These are phyloP conservation scores for Claviceps quebecensis DNA, from an alignment of 2,329 filamentous ascomycete genomes.

Conservation along the genomic window DNA sequence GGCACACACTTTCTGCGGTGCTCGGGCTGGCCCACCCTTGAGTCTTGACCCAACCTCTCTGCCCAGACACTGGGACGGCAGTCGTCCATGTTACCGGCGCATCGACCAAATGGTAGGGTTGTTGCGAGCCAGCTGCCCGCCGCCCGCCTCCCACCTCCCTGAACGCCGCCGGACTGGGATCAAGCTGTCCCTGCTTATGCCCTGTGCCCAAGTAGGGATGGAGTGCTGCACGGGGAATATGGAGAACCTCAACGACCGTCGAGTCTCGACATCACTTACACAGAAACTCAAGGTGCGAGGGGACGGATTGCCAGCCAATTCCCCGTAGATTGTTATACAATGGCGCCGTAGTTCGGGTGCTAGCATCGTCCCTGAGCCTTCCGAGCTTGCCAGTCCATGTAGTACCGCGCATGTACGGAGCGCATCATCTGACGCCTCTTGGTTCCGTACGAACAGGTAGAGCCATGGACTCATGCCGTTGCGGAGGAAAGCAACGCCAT, in stretches of 20 bases:
- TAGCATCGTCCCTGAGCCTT: not conserved
- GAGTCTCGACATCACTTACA: not conserved
- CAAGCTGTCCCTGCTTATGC: not conserved
- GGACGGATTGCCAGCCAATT: not conserved
- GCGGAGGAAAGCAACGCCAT: not conserved
- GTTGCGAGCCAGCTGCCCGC: not conserved
- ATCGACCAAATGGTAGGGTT: constrained; percentile 3
- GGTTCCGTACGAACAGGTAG: not conserved
- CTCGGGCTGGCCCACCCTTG: not conserved
- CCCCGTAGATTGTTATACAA: not conserved
- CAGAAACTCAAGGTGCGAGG: not conserved
- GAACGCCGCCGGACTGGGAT: not conserved
- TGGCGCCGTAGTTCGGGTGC: not conserved
- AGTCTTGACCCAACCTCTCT: not conserved
- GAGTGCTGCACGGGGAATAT: not conserved
- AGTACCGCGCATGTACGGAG: not conserved
- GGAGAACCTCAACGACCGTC: not conserved
- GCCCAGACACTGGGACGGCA: not conserved
- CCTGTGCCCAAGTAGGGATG: not conserved
- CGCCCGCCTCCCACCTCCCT: not conserved
- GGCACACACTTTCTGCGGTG: not conserved
- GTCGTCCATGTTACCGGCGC: not conserved
- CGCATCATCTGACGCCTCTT: not conserved
- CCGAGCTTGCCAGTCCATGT: not conserved
- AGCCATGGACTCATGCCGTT: not conserved